A percentile compares a stretch with the other conserved stretches of the same genome.
Evolutionary conservation across 2,329 filamentous ascomycete genomes (phyloP).

Genomic region (Cyclaneusma minus): DNA sequence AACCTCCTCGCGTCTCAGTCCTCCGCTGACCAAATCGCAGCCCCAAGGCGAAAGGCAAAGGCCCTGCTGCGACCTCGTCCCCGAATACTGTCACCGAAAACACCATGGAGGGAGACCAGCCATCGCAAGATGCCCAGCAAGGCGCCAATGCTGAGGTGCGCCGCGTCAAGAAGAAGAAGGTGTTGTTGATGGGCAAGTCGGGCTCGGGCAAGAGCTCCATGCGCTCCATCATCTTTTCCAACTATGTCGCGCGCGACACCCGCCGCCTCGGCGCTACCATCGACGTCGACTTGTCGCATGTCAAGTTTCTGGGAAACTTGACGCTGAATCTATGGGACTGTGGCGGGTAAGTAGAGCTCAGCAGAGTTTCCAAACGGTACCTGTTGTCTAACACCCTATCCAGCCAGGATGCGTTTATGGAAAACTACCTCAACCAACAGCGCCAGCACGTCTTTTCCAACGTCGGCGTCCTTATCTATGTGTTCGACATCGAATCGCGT

Average conservation of each 20-base stretch:
- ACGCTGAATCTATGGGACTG: constrained; percentile 98
- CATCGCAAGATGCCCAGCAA: no score
- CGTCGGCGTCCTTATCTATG: constrained; percentile 94
- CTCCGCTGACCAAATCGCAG: no score
- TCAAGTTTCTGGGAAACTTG: constrained; percentile 96
- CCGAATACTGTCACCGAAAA: no score
- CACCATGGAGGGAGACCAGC: no score
- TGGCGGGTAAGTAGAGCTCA: constrained; percentile 46
- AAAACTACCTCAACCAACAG: constrained; percentile 93
- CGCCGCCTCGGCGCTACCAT: constrained; percentile 87
- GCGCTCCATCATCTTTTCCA: constrained; percentile 97
- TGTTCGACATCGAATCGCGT: constrained; percentile 95
- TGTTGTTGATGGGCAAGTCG: constrained; percentile 84
- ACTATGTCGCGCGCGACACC: constrained; percentile 95
- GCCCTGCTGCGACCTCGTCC: no score
- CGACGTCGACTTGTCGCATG: constrained; percentile 94
- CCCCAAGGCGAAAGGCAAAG: no score
- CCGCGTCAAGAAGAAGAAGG: constrained; percentile 73
- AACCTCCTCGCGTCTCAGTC: no score
- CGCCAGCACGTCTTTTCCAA: constrained; percentile 93
- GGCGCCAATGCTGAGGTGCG: no score
- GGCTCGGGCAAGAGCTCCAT: constrained; percentile 97
- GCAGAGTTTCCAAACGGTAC: background rate
- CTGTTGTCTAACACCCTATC: constrained; percentile 8
- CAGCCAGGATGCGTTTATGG: constrained; percentile 95